Base-by-base conservation (phyloP, 371 early-diverging fungal species). In the Mortierella sp. region DNA sequence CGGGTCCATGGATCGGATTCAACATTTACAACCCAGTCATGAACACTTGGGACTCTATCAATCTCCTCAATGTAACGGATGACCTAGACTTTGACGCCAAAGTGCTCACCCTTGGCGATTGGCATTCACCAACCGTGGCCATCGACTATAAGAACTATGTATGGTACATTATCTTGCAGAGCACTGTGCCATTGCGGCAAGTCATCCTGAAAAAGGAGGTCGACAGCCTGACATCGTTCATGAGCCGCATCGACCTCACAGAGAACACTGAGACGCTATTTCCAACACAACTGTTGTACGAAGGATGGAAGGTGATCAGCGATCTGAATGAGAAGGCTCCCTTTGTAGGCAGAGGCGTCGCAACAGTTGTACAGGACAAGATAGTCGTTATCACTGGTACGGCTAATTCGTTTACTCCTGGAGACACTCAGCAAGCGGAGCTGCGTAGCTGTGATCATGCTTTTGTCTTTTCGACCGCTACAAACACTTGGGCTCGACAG, bases 81-180 rank as follows among this genome's bases (percentile, higher is more conserved):
- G 50, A 57, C 7, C 58, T 69, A 6, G 69, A 62, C 13, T 58
- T 76, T 39, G 58, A 69, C 43, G 28, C 48, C 13, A 60, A 49
- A 24, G 39, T 39, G 1, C 23, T 64, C 7, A 34, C 27, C 0
- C 19, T 26, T 16, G 76, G 76, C 16, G 54, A 76, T 31, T 76
- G 69, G 70, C 54, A 24, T 0, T 43, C 70, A 21, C 76, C 76
- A 1, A 64, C 65, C 0, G 66, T 66, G 38, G 65, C 66, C 3
- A 54, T 76, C 38, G 76, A 76, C 16, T 42, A 59, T 23, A 54
- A 58, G 6, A 54, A 51, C 18, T 42, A 69, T 46, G 62, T 63
- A 0, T 76, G 76, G 76, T 65, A 69, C 9, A 76, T 76, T 18
- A 65, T 76, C 50, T 56, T 76, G 2, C 76, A 76, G 31, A 76